Conservation (phyloP, 345 rosid species). For the Populus tremula region DNA sequence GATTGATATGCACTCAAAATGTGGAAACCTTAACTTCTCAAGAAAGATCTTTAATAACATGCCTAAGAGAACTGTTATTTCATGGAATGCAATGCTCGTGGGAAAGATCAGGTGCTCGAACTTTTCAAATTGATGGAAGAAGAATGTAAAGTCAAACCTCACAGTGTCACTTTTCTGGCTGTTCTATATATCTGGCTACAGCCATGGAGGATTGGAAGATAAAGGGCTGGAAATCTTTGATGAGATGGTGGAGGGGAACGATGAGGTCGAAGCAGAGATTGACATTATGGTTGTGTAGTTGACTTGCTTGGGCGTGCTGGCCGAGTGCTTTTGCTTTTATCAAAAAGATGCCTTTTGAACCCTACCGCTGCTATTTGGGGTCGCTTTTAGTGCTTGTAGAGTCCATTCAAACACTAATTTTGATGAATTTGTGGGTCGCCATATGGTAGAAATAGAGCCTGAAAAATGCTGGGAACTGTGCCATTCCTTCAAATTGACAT, state of each 20-base stretch:
- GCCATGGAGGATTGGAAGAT: constrained; percentile 85
- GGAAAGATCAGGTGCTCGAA: constrained; percentile 69
- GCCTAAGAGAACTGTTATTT: constrained; percentile 65
- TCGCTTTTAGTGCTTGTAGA: constrained; percentile 77
- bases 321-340: constrained; percentile 57
- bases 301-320: constrained; percentile 94
- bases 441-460: constrained; percentile 68
- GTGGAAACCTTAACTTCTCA: constrained; percentile 65
- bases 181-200: constrained; percentile 72
- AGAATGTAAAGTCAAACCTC: constrained; percentile 63
- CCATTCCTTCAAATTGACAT: constrained; percentile 75
- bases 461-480: constrained; percentile 77
- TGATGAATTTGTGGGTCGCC: constrained; percentile 59
- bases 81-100: constrained; percentile 88
- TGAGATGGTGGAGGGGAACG: constrained; percentile 45
- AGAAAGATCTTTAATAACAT: constrained; percentile 63
- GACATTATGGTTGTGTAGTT: constrained; percentile 83
- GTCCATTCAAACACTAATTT: constrained; percentile 67
- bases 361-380: constrained; percentile 86
- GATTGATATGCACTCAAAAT: constrained; percentile 91
- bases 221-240: constrained; percentile 61
- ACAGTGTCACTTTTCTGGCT: constrained; percentile 71
- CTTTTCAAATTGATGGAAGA: constrained; percentile 65
- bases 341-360: constrained; percentile 63
- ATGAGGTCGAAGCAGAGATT: constrained; percentile 51